Evolutionary conservation across 768 basidiomycete genomes (phyloP).

Genomic region (Heimioporus sp.): DNA sequence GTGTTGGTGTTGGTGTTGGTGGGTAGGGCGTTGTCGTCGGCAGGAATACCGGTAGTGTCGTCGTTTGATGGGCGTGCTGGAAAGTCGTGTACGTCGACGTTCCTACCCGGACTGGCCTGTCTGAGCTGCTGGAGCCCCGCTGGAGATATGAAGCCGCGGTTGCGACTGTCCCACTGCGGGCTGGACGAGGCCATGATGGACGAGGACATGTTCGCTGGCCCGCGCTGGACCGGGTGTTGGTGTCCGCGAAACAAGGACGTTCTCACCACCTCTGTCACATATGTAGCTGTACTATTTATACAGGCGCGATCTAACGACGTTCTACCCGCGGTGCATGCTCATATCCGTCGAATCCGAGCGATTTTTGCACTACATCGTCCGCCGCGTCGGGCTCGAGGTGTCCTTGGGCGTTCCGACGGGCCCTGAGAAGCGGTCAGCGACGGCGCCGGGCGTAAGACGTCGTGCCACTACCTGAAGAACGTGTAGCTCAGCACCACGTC

Average conservation of each 20-base stretch:
- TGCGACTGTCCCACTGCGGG: slow-evolving; percentile 35
- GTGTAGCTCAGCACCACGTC: slow-evolving; percentile 96
- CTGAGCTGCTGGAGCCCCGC: slow-evolving; percentile 34
- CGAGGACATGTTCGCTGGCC: slow-evolving; percentile 12
- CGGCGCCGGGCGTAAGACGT: neutral
- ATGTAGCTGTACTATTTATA: neutral
- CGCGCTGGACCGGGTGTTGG: slow-evolving; percentile 7
- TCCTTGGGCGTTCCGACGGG: slow-evolving; percentile 79
- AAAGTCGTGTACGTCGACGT: slow-evolving; percentile 33
- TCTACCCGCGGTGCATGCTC: slow-evolving; percentile 43
- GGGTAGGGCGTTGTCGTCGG: slow-evolving; percentile 17
- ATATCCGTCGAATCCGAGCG: slow-evolving; percentile 71
- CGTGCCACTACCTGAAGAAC: slow-evolving; percentile 85
- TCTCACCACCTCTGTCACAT: neutral
- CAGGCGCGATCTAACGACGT: slow-evolving; percentile 2
- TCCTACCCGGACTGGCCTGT: slow-evolving; percentile 31
- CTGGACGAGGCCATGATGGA: slow-evolving; percentile 25
- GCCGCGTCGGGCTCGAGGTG: slow-evolving; percentile 90
- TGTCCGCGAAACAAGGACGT: neutral
- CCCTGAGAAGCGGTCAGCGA: slow-evolving; percentile 44
- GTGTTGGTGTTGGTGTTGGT: neutral
- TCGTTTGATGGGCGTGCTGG: slow-evolving; percentile 26
- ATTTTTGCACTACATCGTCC: slow-evolving; percentile 74
- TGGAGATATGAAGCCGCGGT: slow-evolving; percentile 34
- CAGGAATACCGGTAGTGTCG: slow-evolving; percentile 9